Conservation (phyloP, 345 rosid species). For the Salix arbutifolia region DNA sequence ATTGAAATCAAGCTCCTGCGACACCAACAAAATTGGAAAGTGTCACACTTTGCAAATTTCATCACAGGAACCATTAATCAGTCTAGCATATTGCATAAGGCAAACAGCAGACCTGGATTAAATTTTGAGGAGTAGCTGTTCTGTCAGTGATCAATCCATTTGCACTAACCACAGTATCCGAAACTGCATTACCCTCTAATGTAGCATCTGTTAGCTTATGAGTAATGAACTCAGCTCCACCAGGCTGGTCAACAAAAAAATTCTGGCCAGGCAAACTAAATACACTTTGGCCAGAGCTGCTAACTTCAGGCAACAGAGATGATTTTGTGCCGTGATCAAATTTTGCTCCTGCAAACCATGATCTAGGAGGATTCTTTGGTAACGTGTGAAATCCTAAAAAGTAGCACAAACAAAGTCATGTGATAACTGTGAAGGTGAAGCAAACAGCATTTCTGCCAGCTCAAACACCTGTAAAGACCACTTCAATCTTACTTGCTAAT, state of each 20-base stretch:
- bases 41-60: neutral
- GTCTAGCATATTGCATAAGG: neutral
- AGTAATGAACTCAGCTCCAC: conserved; percentile 27
- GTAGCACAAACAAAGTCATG: neutral
- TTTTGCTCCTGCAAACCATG: conserved; percentile 31
- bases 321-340: conserved; percentile 21
- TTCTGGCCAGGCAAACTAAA: conserved; percentile 23
- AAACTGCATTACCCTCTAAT: conserved; percentile 20
- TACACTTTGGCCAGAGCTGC: conserved; percentile 16
- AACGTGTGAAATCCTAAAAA: conserved; percentile 36
- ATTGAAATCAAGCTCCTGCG: conserved; percentile 23
- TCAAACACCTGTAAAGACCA: no score
- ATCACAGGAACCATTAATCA: neutral
- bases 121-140: conserved; percentile 21
- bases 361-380: conserved; percentile 19
- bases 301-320: conserved; percentile 30
- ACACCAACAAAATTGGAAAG: conserved; percentile 14
- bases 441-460: no score
- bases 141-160: conserved; percentile 19
- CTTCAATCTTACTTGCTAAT: no score
- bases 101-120: conserved; percentile 21
- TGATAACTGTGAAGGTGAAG: neutral
- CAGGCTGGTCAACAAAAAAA: conserved; percentile 20
- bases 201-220: conserved; percentile 30
- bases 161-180: conserved; percentile 18